Conservation (phyloP, 2,329 filamentous ascomycete species). For the Stemphylium vesicarium region DNA sequence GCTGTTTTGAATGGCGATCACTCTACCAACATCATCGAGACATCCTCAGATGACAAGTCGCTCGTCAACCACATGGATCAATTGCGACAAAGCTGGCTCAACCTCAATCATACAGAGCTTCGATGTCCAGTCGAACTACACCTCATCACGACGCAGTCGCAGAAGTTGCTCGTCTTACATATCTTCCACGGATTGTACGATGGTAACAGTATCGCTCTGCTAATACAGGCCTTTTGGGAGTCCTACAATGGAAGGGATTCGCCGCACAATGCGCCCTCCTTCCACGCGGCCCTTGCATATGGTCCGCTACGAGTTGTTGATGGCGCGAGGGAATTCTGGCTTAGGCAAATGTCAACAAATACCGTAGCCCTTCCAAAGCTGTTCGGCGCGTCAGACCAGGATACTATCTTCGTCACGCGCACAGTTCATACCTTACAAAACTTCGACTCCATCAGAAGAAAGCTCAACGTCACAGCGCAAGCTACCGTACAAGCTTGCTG, state of each 20-base stretch:
- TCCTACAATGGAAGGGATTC: constrained; percentile 54
- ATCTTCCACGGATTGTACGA: constrained; percentile 91
- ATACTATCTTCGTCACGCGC: constrained; percentile 34
- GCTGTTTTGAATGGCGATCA: constrained; percentile 62
- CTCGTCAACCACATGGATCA: constrained; percentile 34
- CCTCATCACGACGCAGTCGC: constrained; percentile 44
- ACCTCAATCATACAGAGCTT: constrained; percentile 58
- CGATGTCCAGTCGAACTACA: constrained; percentile 61
- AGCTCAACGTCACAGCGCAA: constrained; percentile 76
- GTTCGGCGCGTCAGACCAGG: constrained; percentile 18
- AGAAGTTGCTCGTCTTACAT: constrained; percentile 62
- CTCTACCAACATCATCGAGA: constrained; percentile 19
- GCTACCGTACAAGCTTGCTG: constrained; percentile 79
- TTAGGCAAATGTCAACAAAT: constrained; percentile 57
- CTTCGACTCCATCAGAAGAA: constrained; percentile 57
- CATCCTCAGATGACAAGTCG: constrained; percentile 31
- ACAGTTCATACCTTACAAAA: constrained; percentile 56
- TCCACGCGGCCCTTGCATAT: constrained; percentile 70
- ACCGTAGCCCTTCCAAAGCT: constrained; percentile 38
- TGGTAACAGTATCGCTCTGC: constrained; percentile 74
- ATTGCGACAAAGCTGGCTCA: constrained; percentile 60
- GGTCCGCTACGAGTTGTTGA: constrained; percentile 66
- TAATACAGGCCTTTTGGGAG: constrained; percentile 65
- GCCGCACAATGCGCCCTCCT: constrained; percentile 57
- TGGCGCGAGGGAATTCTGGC: constrained; percentile 72